Percentiles rank a stretch among this genome's conserved stretches.
phyloP scores from a whole-genome alignment of 371 early-diverging fungal species.

The Saksenaea oblongispora region DNA sequence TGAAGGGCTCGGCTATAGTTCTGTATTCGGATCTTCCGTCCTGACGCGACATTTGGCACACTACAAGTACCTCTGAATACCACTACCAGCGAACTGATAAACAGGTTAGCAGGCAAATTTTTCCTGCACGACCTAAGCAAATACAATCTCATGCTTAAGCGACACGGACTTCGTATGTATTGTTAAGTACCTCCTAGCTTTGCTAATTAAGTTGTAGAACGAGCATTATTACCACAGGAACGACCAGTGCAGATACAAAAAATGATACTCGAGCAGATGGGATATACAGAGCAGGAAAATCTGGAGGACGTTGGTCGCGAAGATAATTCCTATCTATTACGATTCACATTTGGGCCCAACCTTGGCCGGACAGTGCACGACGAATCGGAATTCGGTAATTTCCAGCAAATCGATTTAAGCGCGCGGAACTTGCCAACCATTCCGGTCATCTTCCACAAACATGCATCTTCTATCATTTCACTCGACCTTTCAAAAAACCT shows the following conservation, averaged over 20 bases:
- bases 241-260: slow-evolving; percentile 74
- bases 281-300: slow-evolving; percentile 77
- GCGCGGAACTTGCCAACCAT: slow-evolving; percentile 67
- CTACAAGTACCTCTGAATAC: slow-evolving; percentile 69
- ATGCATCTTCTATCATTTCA: slow-evolving; percentile 63
- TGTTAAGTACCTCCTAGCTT: neutral
- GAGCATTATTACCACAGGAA: slow-evolving; percentile 66
- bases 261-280: slow-evolving; percentile 69
- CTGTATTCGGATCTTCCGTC: slow-evolving; percentile 63
- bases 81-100: slow-evolving; percentile 68
- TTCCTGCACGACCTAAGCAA: slow-evolving; percentile 74
- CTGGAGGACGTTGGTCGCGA: slow-evolving; percentile 79
- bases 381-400: slow-evolving; percentile 20
- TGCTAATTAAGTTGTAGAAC: slow-evolving; percentile 40
- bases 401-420: slow-evolving; percentile 59
- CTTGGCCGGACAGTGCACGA: slow-evolving; percentile 48
- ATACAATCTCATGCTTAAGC: slow-evolving; percentile 67
- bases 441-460: slow-evolving; percentile 71
- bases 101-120: slow-evolving; percentile 74
- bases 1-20: slow-evolving; percentile 26
- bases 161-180: slow-evolving; percentile 56
- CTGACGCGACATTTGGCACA: slow-evolving; percentile 76
- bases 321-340: slow-evolving; percentile 82
- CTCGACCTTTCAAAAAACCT: slow-evolving; percentile 77
- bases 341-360: slow-evolving; percentile 74